These are phyloP conservation scores for Rhodotorula glutinis DNA, from an alignment of 1,284 basidiomycete genomes.

Conservation along the genomic window DNA sequence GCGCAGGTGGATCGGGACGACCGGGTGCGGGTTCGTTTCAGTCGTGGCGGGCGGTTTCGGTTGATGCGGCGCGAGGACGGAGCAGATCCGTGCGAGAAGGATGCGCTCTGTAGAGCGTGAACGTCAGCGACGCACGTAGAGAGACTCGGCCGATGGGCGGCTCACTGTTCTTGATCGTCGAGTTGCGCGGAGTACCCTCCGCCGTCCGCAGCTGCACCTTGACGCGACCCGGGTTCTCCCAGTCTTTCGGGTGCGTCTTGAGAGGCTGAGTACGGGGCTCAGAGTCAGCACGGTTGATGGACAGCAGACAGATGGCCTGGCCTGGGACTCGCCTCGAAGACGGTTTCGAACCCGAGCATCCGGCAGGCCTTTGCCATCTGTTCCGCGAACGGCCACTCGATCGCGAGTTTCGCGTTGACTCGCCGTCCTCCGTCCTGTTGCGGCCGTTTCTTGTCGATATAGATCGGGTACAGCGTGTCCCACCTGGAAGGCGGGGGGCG, in stretches of 20 bases:
- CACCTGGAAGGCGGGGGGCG: slow-evolving; percentile 11
- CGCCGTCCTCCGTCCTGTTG: slow-evolving; percentile 77
- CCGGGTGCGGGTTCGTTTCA: slow-evolving; percentile 55
- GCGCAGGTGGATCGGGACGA: slow-evolving; percentile 57
- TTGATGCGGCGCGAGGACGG: slow-evolving; percentile 43
- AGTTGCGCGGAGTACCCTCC: slow-evolving; percentile 67
- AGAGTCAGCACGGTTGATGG: too few relatives aligned
- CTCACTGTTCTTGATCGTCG: slow-evolving; percentile 74
- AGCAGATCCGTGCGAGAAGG: slow-evolving; percentile 46
- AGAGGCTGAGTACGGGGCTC: slow-evolving; percentile 50
- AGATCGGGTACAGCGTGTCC: slow-evolving; percentile 76
- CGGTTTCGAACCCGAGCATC: slow-evolving; percentile 69
- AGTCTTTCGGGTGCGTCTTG: slow-evolving; percentile 88
- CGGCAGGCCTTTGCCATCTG: slow-evolving; percentile 82
- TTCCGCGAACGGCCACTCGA: slow-evolving; percentile 93
- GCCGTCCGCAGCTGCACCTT: slow-evolving; percentile 56
- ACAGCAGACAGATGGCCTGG: too few relatives aligned
- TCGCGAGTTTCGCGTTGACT: slow-evolving; percentile 68
- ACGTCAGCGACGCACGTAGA: neutral
- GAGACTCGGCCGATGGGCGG: slow-evolving; percentile 35
- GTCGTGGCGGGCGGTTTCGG: slow-evolving; percentile 44
- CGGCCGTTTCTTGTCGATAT: slow-evolving; percentile 90
- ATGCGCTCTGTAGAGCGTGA: slow-evolving; percentile 46
- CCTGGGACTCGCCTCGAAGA: slow-evolving; percentile 54
- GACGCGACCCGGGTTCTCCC: slow-evolving; percentile 83